Percentiles rank a stretch among this genome's conserved stretches.
These are phyloP conservation scores for Suhomyces sp. DNA, from an alignment of 805 yeast genomes.

Conservation along the genomic window DNA sequence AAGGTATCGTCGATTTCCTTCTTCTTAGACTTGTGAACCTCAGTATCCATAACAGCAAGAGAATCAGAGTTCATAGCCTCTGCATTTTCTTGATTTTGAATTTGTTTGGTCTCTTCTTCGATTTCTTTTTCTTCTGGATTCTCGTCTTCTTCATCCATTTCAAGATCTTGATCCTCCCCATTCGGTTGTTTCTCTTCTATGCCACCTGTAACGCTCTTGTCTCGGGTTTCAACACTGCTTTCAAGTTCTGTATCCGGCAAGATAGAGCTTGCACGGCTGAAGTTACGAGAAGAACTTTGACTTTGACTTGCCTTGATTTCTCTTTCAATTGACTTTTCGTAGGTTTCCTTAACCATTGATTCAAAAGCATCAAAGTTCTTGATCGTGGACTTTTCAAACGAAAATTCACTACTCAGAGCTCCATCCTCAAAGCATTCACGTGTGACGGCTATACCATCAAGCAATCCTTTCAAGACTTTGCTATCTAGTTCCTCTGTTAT, in stretches of 20 bases:
- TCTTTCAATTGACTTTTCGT: conserved; percentile 23
- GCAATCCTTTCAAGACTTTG: conserved; percentile 30
- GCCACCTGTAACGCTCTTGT: no score
- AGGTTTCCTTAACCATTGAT: conserved; percentile 21
- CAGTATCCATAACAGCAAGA: conserved; percentile 2
- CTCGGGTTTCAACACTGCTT: no score
- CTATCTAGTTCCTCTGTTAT: conserved; percentile 29
- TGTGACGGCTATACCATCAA: conserved; percentile 36
- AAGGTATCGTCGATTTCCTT: conserved; percentile 17
- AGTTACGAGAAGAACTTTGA: conserved; percentile 1
- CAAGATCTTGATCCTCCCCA: conserved; percentile 12
- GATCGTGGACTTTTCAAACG: conserved; percentile 30
- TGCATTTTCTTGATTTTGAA: neutral
- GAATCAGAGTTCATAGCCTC: neutral
- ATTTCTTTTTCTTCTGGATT: conserved; percentile 7
- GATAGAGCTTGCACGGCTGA: conserved; percentile 11
- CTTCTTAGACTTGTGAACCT: neutral
- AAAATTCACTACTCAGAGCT: conserved; percentile 27
- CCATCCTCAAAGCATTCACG: conserved; percentile 22
- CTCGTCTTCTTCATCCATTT: conserved; percentile 3
- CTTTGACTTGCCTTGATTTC: conserved; percentile 16
- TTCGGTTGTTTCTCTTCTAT: conserved; percentile 19
- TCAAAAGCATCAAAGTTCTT: conserved; percentile 34
- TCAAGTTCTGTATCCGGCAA: no score
- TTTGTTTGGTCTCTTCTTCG: conserved; percentile 3